These are phyloP conservation scores for Aspergillus sclerotiicarbonarius DNA, from an alignment of 495 filamentous ascomycete genomes.

Conservation along the genomic window DNA sequence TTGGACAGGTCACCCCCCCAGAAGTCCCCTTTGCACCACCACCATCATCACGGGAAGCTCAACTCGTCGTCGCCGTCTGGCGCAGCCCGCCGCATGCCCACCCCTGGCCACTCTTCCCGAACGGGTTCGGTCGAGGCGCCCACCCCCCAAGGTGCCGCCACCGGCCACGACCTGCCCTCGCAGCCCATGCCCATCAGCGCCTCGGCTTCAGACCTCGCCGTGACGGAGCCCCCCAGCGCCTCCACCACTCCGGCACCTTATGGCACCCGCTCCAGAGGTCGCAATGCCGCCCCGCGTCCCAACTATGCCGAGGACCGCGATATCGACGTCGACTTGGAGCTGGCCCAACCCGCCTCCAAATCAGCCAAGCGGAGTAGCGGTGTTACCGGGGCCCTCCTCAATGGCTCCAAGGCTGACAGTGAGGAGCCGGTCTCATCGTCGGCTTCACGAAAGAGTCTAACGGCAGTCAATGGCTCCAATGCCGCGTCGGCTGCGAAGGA, in stretches of 20 bases:
- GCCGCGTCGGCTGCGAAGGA: slow-evolving; percentile 43
- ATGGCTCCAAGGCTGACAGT: slow-evolving; percentile 38
- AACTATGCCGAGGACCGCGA: slow-evolving; percentile 99
- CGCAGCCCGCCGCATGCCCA: slow-evolving; percentile 25
- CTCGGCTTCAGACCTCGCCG: slow-evolving; percentile 40
- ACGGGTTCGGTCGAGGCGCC: slow-evolving; percentile 24
- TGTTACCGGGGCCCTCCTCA: slow-evolving; percentile 26
- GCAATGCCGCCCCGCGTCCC: slow-evolving; percentile 75
- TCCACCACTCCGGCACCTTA: slow-evolving; percentile 67
- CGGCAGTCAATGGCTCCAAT: slow-evolving; percentile 35
- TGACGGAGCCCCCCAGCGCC: slow-evolving; percentile 38
- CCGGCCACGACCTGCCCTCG: slow-evolving; percentile 38
- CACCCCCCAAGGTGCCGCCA: slow-evolving; percentile 21
- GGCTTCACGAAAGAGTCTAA: slow-evolving; percentile 43
- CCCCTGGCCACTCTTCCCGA: slow-evolving; percentile 25
- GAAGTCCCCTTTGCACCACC: slow-evolving; percentile 13
- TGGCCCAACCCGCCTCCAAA: slow-evolving; percentile 41
- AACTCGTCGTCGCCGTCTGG: slow-evolving; percentile 21
- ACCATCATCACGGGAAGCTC: slow-evolving; percentile 25
- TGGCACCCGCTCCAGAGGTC: slow-evolving; percentile 92
- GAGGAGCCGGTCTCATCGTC: slow-evolving; percentile 42
- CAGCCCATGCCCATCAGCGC: slow-evolving; percentile 53
- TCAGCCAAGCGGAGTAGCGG: slow-evolving; percentile 44
- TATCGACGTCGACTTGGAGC: slow-evolving; percentile 77
- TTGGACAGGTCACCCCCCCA: slow-evolving; percentile 27